Percentiles rank a stretch among this genome's conserved stretches.
These are phyloP conservation scores for Biscutella laevigata DNA, from an alignment of 441 rosid genomes.

Conservation along the genomic window DNA sequence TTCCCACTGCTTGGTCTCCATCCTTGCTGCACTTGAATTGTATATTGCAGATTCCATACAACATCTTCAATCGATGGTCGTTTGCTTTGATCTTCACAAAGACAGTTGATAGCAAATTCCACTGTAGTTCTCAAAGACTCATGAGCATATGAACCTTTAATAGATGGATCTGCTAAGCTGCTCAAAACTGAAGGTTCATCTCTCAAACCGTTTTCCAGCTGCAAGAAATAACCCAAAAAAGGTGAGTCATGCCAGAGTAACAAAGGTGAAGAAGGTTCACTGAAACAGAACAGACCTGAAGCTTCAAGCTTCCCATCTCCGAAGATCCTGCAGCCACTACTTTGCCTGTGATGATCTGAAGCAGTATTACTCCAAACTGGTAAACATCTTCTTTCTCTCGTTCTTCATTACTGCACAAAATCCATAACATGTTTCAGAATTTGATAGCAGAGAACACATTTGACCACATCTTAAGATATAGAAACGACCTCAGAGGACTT, in stretches of 20 bases:
- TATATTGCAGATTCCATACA: slow-evolving; percentile 74
- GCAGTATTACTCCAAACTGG: slow-evolving; percentile 68
- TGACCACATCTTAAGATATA: background rate
- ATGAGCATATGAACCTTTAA: slow-evolving; percentile 59
- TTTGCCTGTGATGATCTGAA: slow-evolving; percentile 66
- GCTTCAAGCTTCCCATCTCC: slow-evolving; percentile 51
- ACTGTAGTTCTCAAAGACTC: slow-evolving; percentile 64
- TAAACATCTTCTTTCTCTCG: slow-evolving; percentile 83
- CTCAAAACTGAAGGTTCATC: slow-evolving; percentile 48
- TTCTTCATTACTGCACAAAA: slow-evolving; percentile 30
- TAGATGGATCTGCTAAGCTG: slow-evolving; percentile 43
- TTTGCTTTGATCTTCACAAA: slow-evolving; percentile 36
- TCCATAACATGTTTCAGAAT: slow-evolving; percentile 5
- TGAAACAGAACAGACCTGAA: slow-evolving; percentile 33
- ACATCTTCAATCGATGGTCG: slow-evolving; percentile 73
- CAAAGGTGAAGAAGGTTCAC: background rate
- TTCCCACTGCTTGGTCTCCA: slow-evolving; percentile 63
- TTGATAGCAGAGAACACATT: background rate
- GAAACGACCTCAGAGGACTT: slow-evolving; percentile 22
- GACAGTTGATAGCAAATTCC: slow-evolving; percentile 63
- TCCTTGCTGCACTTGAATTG: slow-evolving; percentile 70
- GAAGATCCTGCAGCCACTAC: slow-evolving; percentile 27
- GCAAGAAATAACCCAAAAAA: slow-evolving; percentile 13
- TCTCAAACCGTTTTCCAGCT: slow-evolving; percentile 53
- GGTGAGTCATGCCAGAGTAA: background rate